phyloP scores from a whole-genome alignment of 768 basidiomycete species.

The Tylopilus sp. region DNA sequence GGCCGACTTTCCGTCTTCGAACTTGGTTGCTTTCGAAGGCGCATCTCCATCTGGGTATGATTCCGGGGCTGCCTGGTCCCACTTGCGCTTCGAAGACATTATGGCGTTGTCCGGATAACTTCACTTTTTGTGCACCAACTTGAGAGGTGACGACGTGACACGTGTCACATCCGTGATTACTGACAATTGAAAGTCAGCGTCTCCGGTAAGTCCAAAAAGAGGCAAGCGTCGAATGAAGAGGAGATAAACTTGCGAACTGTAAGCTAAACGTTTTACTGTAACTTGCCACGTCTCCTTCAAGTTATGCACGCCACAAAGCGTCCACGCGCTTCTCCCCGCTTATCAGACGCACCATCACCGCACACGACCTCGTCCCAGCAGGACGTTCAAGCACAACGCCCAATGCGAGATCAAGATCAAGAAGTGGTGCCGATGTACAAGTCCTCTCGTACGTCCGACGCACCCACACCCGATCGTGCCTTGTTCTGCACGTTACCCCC shows the following conservation, averaged over 20 bases:
- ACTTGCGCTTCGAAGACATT: conserved; percentile 75
- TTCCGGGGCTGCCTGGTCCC: conserved; percentile 66
- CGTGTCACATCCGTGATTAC: conserved; percentile 15
- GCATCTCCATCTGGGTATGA: conserved; percentile 36
- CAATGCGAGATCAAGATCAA: conserved; percentile 10
- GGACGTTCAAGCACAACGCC: neutral
- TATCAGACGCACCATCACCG: conserved; percentile 34
- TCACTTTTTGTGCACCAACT: neutral
- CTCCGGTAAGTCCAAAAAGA: conserved; percentile 8
- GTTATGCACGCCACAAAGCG: conserved; percentile 34
- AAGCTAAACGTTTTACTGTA: neutral
- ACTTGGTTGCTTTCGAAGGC: conserved; percentile 44
- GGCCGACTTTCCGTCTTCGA: conserved; percentile 49
- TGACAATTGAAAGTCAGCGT: conserved; percentile 16
- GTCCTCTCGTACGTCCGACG: conserved; percentile 29
- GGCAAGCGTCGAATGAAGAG: neutral
- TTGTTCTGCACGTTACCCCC: conserved; percentile 77
- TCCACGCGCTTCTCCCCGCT: conserved; percentile 26
- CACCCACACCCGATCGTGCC: conserved; percentile 30
- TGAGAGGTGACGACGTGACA: too few species aligned
- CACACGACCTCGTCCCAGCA: conserved; percentile 20
- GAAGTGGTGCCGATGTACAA: conserved; percentile 30
- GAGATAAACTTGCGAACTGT: neutral
- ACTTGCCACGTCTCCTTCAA: neutral
- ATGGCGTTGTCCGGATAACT: neutral